Conservation (phyloP, 176 grass and related monocot genomes). For the Phoenix dactylifera region DNA sequence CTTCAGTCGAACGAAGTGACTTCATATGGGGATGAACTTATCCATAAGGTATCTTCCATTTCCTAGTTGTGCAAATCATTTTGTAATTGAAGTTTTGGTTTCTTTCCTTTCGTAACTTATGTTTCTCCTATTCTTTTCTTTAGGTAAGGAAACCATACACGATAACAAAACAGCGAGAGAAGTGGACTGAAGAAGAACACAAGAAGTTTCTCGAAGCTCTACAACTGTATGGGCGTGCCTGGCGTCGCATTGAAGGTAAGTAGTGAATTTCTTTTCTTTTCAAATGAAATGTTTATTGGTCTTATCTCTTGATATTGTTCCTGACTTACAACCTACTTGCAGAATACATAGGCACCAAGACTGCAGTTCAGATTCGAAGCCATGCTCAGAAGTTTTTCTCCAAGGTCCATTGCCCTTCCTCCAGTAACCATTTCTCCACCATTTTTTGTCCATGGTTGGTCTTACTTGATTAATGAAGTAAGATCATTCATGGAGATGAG, state of each 20-base stretch:
- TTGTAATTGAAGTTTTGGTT: not conserved
- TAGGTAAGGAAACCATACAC: conserved; percentile 91
- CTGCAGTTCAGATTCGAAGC: conserved; percentile 89
- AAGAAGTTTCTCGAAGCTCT: conserved; percentile 72
- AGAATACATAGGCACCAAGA: conserved; percentile 90
- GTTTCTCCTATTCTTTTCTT: too few species aligned
- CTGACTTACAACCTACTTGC: conserved; percentile 2
- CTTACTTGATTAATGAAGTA: conserved; percentile 51
- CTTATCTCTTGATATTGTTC: not conserved
- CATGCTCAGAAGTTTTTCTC: conserved; percentile 98
- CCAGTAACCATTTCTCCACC: conserved; percentile 9
- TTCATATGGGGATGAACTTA: conserved; percentile 20
- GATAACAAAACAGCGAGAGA: conserved; percentile 87
- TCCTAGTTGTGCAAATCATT: not conserved
- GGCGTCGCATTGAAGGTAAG: conserved; percentile 92
- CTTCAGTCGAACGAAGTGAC: conserved; percentile 2
- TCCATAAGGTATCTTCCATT: conserved; percentile 46
- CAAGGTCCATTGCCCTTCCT: conserved; percentile 55
- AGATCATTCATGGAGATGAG: conserved; percentile 44
- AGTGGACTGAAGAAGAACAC: conserved; percentile 89
- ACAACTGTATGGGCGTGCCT: conserved; percentile 65
- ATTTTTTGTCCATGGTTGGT: conserved; percentile 35
- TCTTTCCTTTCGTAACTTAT: conserved; percentile 6
- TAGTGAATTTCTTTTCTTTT: not conserved
- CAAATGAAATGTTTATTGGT: not conserved